Percentiles rank a stretch among this genome's conserved stretches.
Evolutionary conservation across 768 basidiomycete species (phyloP).

Genomic region (Lactarius deliciosus): DNA sequence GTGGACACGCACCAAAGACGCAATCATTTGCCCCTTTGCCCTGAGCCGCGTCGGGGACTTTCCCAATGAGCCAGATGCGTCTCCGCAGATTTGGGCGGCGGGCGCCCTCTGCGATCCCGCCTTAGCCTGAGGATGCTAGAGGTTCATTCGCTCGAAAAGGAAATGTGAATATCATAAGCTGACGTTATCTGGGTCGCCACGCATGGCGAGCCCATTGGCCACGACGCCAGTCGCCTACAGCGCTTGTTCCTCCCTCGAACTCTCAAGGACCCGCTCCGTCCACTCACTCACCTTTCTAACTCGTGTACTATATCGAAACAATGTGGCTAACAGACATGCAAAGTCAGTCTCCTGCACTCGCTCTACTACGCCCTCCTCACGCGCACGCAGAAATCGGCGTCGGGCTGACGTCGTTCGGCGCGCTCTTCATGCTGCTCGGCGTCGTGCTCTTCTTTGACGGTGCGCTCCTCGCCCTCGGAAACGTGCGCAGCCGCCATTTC

Average conservation of each 20-base stretch:
- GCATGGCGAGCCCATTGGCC: not conserved
- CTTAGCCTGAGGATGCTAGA: no score
- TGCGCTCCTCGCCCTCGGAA: constrained; percentile 93
- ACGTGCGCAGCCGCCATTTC: constrained; percentile 53
- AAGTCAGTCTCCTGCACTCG: constrained; percentile 42
- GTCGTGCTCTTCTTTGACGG: constrained; percentile 97
- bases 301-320: constrained; percentile 29
- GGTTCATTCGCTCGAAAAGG: not conserved
- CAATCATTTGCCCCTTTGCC: no score
- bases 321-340: constrained; percentile 69
- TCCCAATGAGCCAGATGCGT: no score
- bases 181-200: not conserved
- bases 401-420: constrained; percentile 93
- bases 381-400: constrained; percentile 84
- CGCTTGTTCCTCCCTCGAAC: not conserved
- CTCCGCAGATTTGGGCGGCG: no score
- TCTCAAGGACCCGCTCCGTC: not conserved
- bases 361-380: not conserved
- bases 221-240: no score
- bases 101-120: no score
- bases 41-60: no score
- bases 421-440: constrained; percentile 93
- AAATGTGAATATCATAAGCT: not conserved
- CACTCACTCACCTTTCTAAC: not conserved
- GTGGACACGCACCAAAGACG: not conserved